These are phyloP conservation scores for Corchorus olitorius DNA, from an alignment of 345 rosid genomes.

Conservation along the genomic window DNA sequence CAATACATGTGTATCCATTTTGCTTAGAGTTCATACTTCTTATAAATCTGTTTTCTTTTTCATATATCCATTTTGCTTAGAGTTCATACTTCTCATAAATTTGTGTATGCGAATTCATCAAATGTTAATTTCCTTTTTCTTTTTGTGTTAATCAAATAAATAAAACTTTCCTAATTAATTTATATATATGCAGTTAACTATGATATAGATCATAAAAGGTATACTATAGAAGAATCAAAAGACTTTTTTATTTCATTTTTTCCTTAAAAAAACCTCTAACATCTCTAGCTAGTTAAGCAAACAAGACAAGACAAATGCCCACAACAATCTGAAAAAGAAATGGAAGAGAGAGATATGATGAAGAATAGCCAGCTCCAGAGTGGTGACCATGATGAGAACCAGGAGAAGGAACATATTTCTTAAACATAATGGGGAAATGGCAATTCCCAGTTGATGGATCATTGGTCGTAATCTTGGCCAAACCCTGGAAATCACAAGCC, in stretches of 20 bases:
- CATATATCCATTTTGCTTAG: too few relatives aligned
- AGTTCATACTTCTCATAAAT: too few relatives aligned
- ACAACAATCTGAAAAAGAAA: neutral
- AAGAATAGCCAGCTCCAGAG: neutral
- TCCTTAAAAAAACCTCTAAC: neutral
- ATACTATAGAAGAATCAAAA: too few relatives aligned
- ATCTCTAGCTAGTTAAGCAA: neutral
- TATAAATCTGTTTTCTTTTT: too few relatives aligned
- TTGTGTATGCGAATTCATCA: too few relatives aligned
- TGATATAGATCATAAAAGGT: too few relatives aligned
- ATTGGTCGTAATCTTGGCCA: constrained; percentile 42
- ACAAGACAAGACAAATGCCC: neutral
- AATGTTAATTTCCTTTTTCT: too few relatives aligned
- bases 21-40: too few relatives aligned
- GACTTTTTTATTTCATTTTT: neutral
- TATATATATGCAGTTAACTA: too few relatives aligned
- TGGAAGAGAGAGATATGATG: neutral
- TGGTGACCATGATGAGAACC: neutral
- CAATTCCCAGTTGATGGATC: constrained; percentile 52
- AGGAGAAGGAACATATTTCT: neutral
- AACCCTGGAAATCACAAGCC: constrained; percentile 67
- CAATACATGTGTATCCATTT: too few relatives aligned
- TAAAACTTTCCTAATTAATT: too few relatives aligned
- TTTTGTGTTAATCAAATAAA: too few relatives aligned
- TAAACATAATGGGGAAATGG: constrained; percentile 52